phyloP scores from a whole-genome alignment of 164 flowering plant species.

The grape (Vitis vinifera) region DNA sequence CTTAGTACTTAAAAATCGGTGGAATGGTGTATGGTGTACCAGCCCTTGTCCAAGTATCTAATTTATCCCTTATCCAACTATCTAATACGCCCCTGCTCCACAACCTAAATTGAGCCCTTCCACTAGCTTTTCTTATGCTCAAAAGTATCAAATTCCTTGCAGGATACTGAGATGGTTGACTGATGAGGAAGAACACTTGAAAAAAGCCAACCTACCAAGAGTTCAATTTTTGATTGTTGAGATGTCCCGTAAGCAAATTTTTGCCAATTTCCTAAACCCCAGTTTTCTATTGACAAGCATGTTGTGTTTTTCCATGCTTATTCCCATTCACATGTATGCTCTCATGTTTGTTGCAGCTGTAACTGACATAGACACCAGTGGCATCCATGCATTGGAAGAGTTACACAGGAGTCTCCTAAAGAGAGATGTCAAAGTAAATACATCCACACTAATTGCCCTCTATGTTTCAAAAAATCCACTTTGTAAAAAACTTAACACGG shows the following conservation, averaged over 20 bases:
- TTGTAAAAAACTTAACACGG: no score
- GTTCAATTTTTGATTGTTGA: constrained; percentile 70
- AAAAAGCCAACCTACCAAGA: constrained; percentile 25
- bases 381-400: constrained; percentile 81
- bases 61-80: background rate
- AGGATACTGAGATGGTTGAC: constrained; percentile 77
- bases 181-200: constrained; percentile 63
- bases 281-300: background rate
- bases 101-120: background rate
- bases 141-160: constrained; percentile 11
- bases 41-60: background rate
- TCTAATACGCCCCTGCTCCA: no score
- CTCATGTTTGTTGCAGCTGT: constrained; percentile 59
- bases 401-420: constrained; percentile 58
- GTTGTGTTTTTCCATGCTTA: background rate
- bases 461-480: no score
- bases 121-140: background rate
- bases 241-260: constrained; percentile 67
- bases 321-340: background rate
- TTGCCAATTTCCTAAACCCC: background rate
- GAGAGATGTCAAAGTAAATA: constrained; percentile 57
- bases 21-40: no score
- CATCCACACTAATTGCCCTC: background rate
- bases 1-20: no score
- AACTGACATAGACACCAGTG: constrained; percentile 88